Percentiles rank a stretch among this genome's conserved stretches.
Evolutionary conservation across 805 yeast species (phyloP).

Genomic region (Scheffersomyces amazonensis): DNA sequence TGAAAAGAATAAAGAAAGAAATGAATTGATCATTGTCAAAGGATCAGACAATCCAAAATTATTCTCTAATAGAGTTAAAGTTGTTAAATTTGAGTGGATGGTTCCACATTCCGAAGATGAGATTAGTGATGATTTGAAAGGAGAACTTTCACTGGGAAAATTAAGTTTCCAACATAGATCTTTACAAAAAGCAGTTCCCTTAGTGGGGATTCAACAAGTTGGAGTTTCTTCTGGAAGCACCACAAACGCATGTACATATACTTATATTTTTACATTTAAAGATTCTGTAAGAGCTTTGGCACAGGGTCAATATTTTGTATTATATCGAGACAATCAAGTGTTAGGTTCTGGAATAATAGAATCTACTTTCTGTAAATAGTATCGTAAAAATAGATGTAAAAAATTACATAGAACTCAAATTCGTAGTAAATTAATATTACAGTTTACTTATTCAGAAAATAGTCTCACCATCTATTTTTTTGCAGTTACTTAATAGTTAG

Average conservation of each 20-base stretch:
- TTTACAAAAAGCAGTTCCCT: constrained; percentile 53
- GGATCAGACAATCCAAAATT: constrained; percentile 63
- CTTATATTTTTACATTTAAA: constrained; percentile 31
- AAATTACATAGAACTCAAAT: too few species aligned
- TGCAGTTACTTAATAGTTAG: too few species aligned
- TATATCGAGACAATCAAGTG: constrained; percentile 65
- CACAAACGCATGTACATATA: background rate
- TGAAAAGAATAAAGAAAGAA: constrained; percentile 59
- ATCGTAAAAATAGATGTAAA: too few species aligned
- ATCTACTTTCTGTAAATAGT: too few species aligned
- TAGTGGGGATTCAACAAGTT: constrained; percentile 19
- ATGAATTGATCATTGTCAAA: constrained; percentile 75
- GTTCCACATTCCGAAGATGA: constrained; percentile 5
- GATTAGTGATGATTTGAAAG: too few species aligned
- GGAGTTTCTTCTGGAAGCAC: constrained; percentile 5
- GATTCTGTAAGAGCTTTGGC: constrained; percentile 70
- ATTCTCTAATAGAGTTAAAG: constrained; percentile 38
- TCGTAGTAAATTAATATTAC: too few species aligned
- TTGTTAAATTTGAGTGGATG: constrained; percentile 52
- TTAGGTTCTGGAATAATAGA: constrained; percentile 50
- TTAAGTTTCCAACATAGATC: constrained; percentile 64
- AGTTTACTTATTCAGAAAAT: too few species aligned
- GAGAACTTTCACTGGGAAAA: constrained; percentile 5
- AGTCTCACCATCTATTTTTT: too few species aligned
- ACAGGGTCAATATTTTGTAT: constrained; percentile 81